Conservation (phyloP, 2,329 filamentous ascomycete genomes). For the Alternaria ventricosa region DNA sequence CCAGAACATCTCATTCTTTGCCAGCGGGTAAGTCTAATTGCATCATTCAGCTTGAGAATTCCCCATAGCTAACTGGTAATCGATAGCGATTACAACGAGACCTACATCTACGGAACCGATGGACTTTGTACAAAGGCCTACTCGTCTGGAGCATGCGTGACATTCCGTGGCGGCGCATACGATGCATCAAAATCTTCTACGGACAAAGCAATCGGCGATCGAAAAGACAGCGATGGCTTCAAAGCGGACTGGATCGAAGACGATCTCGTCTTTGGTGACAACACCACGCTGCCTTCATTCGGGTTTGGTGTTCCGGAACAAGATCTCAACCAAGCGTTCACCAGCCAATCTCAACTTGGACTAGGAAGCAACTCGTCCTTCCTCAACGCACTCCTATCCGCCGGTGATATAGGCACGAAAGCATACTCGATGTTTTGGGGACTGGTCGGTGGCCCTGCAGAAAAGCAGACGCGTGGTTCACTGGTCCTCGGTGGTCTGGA, state of each 20-base stretch:
- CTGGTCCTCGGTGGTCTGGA: conserved; percentile 39
- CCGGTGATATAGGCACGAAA: conserved; percentile 35
- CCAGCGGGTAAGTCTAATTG: conserved; percentile 18
- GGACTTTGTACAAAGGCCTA: conserved; percentile 8
- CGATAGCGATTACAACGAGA: conserved; percentile 22
- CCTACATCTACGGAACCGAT: conserved; percentile 21
- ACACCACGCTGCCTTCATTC: conserved; percentile 16
- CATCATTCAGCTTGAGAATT: not conserved
- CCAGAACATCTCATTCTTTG: conserved; percentile 24
- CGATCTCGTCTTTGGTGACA: conserved; percentile 10
- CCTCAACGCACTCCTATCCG: conserved; percentile 28
- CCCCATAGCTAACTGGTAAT: conserved; percentile 5
- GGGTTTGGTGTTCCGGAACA: conserved; percentile 19
- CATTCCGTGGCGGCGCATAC: conserved; percentile 20
- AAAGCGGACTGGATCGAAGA: conserved; percentile 18
- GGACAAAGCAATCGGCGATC: conserved; percentile 3
- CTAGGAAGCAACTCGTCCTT: conserved; percentile 43
- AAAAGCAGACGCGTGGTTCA: conserved; percentile 27
- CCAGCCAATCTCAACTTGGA: conserved; percentile 28
- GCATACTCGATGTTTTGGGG: conserved; percentile 46
- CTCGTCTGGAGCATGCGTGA: conserved; percentile 17
- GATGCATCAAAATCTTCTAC: conserved; percentile 13
- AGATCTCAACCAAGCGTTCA: conserved; percentile 16
- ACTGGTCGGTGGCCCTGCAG: conserved; percentile 22
- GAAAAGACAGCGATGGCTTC: conserved; percentile 14